A percentile compares a stretch with the other conserved stretches of the same genome.
Evolutionary conservation across 2,329 filamentous ascomycete genomes (phyloP).

Genomic region (Davidsoniella neocaledoniae): DNA sequence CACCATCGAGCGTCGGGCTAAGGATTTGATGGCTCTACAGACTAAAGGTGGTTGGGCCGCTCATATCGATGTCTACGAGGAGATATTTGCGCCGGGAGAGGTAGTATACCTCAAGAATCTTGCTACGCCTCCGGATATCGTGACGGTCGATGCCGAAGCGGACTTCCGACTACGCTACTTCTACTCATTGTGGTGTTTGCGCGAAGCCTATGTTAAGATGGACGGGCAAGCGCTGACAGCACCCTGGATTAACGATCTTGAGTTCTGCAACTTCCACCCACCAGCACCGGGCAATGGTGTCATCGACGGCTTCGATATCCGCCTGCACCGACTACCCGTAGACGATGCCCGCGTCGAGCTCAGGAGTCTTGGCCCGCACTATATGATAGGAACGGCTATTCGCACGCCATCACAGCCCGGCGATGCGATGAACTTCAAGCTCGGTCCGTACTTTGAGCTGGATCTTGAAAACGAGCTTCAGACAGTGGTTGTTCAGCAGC

Average conservation of each 20-base stretch:
- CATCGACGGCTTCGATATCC: conserved; percentile 7
- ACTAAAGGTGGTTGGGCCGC: conserved; percentile 43
- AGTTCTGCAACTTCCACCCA: conserved; percentile 47
- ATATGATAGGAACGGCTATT: conserved; percentile 11
- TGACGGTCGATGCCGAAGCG: not conserved
- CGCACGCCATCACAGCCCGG: conserved; percentile 2
- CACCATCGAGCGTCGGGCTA: conserved; percentile 49
- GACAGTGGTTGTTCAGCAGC: not conserved
- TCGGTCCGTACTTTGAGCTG: conserved; percentile 3
- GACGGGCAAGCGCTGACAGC: conserved; percentile 63
- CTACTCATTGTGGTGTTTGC: conserved; percentile 63
- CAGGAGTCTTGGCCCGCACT: conserved; percentile 5
- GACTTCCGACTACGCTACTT: conserved; percentile 52
- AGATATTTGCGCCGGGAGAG: conserved; percentile 51
- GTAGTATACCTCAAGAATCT: conserved; percentile 40
- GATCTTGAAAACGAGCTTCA: conserved; percentile 4
- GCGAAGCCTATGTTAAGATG: conserved; percentile 72
- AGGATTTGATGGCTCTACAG: conserved; percentile 39
- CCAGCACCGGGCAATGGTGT: conserved; percentile 23
- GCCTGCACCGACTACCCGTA: not conserved
- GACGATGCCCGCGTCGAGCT: conserved; percentile 10
- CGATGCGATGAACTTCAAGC: conserved; percentile 1
- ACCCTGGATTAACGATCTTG: conserved; percentile 51
- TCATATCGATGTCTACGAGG: conserved; percentile 56
- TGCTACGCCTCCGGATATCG: not conserved